phyloP scores from a whole-genome alignment of 495 filamentous ascomycete genomes.

The Aspergillus coremiiformis region DNA sequence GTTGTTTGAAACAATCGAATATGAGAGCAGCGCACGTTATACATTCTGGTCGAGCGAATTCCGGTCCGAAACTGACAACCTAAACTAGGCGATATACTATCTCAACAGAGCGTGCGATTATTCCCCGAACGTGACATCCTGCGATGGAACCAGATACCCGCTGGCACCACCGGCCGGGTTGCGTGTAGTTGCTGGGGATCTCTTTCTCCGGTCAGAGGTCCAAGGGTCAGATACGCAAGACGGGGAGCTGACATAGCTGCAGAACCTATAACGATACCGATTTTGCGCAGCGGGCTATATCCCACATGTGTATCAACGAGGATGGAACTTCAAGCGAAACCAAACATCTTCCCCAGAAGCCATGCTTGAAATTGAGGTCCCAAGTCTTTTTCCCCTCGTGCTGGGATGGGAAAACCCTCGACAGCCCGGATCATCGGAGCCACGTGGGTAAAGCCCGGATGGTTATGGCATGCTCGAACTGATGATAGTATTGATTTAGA shows the following conservation, averaged over 20 bases:
- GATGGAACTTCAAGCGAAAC: constrained; percentile 16
- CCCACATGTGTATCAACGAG: constrained; percentile 19
- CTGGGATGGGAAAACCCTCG: constrained; percentile 51
- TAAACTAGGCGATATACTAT: constrained; percentile 15
- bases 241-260: neutral
- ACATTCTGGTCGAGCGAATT: too few relatives aligned
- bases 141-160: constrained; percentile 2
- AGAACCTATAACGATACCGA: constrained; percentile 18
- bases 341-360: constrained; percentile 13
- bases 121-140: constrained; percentile 6
- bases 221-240: neutral
- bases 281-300: constrained; percentile 17
- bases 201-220: constrained; percentile 21
- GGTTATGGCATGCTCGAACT: neutral
- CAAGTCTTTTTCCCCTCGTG: constrained; percentile 52
- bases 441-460: constrained; percentile 23
- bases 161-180: constrained; percentile 49
- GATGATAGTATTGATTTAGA: constrained; percentile 7
- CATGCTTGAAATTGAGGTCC: constrained; percentile 25
- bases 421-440: constrained; percentile 44
- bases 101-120: constrained; percentile 24
- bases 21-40: constrained; percentile 9
- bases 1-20: constrained; percentile 36
- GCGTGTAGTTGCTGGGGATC: constrained; percentile 66
- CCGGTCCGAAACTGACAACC: neutral